Evolutionary conservation across 305 asterid species (phyloP).

Genomic region (Fraxinus floribunda): DNA sequence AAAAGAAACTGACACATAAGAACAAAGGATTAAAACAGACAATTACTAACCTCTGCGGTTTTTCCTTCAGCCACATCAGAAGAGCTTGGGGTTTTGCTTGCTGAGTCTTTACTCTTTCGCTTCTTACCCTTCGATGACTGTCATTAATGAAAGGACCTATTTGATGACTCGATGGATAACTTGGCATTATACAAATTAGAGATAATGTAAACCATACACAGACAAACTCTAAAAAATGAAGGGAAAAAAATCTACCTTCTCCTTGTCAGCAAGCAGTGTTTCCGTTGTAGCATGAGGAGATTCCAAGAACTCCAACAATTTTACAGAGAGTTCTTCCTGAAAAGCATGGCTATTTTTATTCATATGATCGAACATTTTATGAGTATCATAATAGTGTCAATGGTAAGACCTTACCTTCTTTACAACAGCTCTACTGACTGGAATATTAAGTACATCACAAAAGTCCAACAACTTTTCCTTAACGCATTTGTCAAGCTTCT

Average conservation of each 20-base stretch:
- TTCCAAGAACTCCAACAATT: conserved; percentile 74
- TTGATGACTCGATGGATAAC: background rate
- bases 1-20: background rate
- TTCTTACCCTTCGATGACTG: conserved; percentile 53
- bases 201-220: conserved; percentile 5
- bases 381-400: background rate
- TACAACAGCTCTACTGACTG: conserved; percentile 43
- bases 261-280: conserved; percentile 70
- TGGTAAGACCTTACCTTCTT: conserved; percentile 54
- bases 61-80: conserved; percentile 37
- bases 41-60: conserved; percentile 51
- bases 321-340: conserved; percentile 83
- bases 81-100: conserved; percentile 52
- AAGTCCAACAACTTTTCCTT: conserved; percentile 83
- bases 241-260: conserved; percentile 41
- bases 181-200: conserved; percentile 5
- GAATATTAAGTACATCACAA: conserved; percentile 76
- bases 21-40: background rate
- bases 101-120: conserved; percentile 49
- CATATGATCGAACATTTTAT: conserved; percentile 17
- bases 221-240: background rate
- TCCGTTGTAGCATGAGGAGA: conserved; percentile 94
- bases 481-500: conserved; percentile 80
- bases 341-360: conserved; percentile 22
- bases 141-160: conserved; percentile 7